Conservation (phyloP, 148 eudicot genomes). For the Cornus florida region DNA sequence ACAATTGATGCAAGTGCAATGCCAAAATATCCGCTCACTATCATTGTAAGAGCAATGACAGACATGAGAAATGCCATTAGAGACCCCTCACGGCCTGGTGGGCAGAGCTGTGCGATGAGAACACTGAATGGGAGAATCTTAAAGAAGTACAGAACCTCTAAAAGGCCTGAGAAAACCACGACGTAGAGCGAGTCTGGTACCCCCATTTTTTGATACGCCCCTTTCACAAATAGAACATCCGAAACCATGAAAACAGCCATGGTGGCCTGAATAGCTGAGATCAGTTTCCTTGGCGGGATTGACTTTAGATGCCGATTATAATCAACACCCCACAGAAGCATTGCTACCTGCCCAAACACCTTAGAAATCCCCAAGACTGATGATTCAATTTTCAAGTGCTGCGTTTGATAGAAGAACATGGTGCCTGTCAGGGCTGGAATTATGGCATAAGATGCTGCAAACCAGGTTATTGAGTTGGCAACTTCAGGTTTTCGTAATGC, state of each 20-base stretch:
- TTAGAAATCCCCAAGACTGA: constrained; percentile 81
- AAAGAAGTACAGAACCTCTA: constrained; percentile 67
- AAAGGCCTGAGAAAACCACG: constrained; percentile 62
- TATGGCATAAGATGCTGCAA: constrained; percentile 75
- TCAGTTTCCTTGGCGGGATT: constrained; percentile 62
- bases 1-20: constrained; percentile 74
- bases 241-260: constrained; percentile 81
- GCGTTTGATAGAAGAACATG: constrained; percentile 91
- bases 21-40: constrained; percentile 83
- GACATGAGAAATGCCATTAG: constrained; percentile 93
- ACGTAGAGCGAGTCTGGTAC: constrained; percentile 71
- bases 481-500: constrained; percentile 70
- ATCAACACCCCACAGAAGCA: constrained; percentile 75
- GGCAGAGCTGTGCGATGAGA: constrained; percentile 81
- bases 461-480: constrained; percentile 66
- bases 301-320: constrained; percentile 61
- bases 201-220: constrained; percentile 60
- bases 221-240: constrained; percentile 73
- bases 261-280: constrained; percentile 60
- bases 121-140: constrained; percentile 81
- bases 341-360: constrained; percentile 87
- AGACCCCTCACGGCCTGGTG: constrained; percentile 89
- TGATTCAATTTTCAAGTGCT: constrained; percentile 63
- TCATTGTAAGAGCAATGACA: constrained; percentile 71
- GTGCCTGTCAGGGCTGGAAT: constrained; percentile 80